Percentiles rank a stretch among this genome's conserved stretches.
phyloP scores from a whole-genome alignment of 208 protist species.

The Porcisia deanei region DNA sequence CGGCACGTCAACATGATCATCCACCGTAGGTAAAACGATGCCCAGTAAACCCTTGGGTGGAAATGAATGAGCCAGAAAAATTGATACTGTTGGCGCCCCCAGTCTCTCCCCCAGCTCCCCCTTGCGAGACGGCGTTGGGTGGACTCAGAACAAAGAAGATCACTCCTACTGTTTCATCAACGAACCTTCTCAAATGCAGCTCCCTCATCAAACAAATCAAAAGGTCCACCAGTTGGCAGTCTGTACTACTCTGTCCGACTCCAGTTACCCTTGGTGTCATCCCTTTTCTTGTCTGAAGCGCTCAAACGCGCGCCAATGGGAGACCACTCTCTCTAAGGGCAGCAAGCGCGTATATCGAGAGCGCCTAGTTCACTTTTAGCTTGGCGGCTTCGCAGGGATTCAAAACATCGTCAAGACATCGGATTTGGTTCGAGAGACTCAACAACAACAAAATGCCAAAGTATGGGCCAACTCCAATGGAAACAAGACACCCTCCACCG shows the following conservation, averaged over 20 bases:
- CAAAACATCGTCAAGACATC: neutral
- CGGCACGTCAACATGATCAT: neutral
- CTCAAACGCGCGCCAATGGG: neutral
- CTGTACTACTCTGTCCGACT: neutral
- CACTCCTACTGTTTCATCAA: neutral
- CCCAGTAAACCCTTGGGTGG: neutral
- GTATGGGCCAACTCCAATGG: neutral
- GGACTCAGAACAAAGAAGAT: neutral
- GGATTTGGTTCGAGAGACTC: neutral
- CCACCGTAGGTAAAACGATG: neutral
- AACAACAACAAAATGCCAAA: neutral
- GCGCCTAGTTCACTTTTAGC: neutral
- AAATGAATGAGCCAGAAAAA: constrained; percentile 4
- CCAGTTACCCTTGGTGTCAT: neutral
- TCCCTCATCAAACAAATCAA: neutral
- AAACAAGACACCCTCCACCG: neutral
- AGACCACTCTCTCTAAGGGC: neutral
- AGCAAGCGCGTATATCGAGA: neutral
- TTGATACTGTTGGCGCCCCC: neutral
- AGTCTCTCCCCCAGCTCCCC: neutral
- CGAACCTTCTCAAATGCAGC: neutral
- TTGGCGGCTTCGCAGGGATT: neutral
- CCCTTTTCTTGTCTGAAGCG: neutral
- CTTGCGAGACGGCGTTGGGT: neutral
- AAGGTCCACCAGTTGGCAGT: neutral